phyloP scores from a whole-genome alignment of 2,329 filamentous ascomycete species.

The Hypoxylon sp. region DNA sequence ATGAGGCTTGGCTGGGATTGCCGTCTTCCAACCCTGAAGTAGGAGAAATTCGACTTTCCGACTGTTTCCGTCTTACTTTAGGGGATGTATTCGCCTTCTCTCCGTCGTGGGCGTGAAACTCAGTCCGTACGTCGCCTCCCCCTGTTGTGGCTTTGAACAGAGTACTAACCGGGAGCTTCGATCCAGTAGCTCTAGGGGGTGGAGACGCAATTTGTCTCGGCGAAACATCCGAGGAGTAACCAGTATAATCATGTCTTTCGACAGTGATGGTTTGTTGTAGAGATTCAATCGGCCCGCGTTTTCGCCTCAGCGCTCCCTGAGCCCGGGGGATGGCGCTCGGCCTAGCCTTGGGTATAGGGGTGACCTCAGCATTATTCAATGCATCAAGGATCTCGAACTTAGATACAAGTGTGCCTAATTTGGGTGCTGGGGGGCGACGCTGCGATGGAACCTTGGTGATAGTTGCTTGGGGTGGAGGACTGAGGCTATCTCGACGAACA shows the following conservation, averaged over 20 bases:
- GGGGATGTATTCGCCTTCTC: background rate
- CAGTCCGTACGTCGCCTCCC: background rate
- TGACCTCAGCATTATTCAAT: slow-evolving; percentile 44
- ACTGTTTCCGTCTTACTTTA: background rate
- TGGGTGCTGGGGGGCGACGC: slow-evolving; percentile 39
- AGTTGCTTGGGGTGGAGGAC: slow-evolving; percentile 1
- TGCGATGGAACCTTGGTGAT: slow-evolving; percentile 27
- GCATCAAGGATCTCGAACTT: slow-evolving; percentile 56
- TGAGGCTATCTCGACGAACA: background rate
- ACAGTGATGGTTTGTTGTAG: slow-evolving; percentile 14
- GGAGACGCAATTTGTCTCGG: slow-evolving; percentile 35
- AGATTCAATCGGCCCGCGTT: slow-evolving; percentile 4
- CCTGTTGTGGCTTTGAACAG: slow-evolving; percentile 4
- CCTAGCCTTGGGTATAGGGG: slow-evolving; percentile 13
- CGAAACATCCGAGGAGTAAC: slow-evolving; percentile 30
- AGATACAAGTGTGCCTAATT: slow-evolving; percentile 53
- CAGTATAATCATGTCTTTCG: slow-evolving; percentile 14
- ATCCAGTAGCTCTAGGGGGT: slow-evolving; percentile 7
- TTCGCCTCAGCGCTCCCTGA: slow-evolving; percentile 9
- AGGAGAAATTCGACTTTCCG: slow-evolving; percentile 1
- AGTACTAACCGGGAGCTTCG: slow-evolving; percentile 39
- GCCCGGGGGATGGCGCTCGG: slow-evolving; percentile 28
- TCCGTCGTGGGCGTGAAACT: background rate
- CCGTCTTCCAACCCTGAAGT: background rate
- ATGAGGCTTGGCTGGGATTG: slow-evolving; percentile 4